Base-by-base conservation (phyloP, 2,329 filamentous ascomycete species). In the Rhynchosporium agropyri region DNA sequence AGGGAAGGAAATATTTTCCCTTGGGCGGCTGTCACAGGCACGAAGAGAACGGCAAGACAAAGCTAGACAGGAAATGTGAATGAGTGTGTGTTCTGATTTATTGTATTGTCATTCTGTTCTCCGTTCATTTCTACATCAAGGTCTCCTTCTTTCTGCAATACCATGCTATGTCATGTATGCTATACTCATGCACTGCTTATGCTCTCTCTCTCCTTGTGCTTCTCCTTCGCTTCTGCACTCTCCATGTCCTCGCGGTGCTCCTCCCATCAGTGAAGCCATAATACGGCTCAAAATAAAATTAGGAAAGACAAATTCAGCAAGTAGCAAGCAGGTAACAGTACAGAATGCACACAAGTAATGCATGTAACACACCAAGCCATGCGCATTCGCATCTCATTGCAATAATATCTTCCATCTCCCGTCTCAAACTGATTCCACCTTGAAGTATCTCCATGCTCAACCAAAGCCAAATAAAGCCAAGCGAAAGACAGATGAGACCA, bases 71-170 rank as follows among this genome's bases (percentile, higher is more conserved):
- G 20, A 20, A 20, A 20, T 20, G 20, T 20, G 20, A 20, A 20
- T 20, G 20, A 20, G 20, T 20, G 20, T 20, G 20, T 20, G 20
- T 20, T 20, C 20, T 20, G 20, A 20, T 20, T 20, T 20, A 20
- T 20, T 20, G 20, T 20, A 20, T 20, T 20, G 20, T 20, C 20
- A 20, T 20, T 20, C 20, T 20, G 20, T 20, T 20, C 13, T 46
- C 26, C 43, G n/a, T 46, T 46, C 43, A 46, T 46, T 46, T 46
- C 43, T 46, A 46, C 26, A 26, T 46, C 43, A 46, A 46, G 43
- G 15, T 46, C 4, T 3, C 43, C 26, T 13, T 46, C 43, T 43
- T 9, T 15, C 7, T 46, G 45, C 45, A 20, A 20, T 20, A 20
- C 20, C 20, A 20, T 20, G 20, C 20, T 20, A 20, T 20, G 20